phyloP scores from a whole-genome alignment of 805 yeast species.

The Ascoidea rubescens region DNA sequence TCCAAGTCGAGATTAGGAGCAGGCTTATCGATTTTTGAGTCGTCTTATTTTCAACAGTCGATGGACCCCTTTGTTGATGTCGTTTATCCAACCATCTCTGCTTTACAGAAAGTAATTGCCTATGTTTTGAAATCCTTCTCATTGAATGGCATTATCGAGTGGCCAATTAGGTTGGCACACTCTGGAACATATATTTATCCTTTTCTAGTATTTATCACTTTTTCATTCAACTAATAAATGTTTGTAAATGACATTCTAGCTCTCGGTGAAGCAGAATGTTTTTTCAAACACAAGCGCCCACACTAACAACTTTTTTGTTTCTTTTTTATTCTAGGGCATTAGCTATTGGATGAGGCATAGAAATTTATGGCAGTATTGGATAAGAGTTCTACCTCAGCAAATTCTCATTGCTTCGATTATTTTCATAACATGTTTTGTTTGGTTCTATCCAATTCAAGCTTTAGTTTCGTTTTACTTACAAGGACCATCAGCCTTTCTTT shows the following conservation, averaged over 20 bases:
- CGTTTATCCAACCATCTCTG: background rate
- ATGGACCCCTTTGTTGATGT: background rate
- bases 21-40: no score
- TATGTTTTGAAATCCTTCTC: background rate
- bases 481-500: conserved; percentile 12
- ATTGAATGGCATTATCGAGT: conserved; percentile 6
- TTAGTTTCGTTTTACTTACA: conserved; percentile 11
- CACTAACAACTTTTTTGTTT: background rate
- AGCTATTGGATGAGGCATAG: conserved; percentile 6
- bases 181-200: conserved; percentile 9
- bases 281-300: background rate
- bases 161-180: conserved; percentile 4
- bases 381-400: conserved; percentile 10
- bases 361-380: conserved; percentile 7
- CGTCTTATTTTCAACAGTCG: no score
- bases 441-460: conserved; percentile 12
- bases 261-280: background rate
- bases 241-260: background rate
- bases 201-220: conserved; percentile 3
- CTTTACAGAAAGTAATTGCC: background rate
- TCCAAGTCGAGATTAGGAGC: no score
- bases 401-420: conserved; percentile 8
- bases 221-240: background rate
- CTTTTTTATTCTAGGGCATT: conserved; percentile 4
- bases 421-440: conserved; percentile 6